phyloP scores from a whole-genome alignment of 352 stramenopile genomes.

The Phytophthora europaea region DNA sequence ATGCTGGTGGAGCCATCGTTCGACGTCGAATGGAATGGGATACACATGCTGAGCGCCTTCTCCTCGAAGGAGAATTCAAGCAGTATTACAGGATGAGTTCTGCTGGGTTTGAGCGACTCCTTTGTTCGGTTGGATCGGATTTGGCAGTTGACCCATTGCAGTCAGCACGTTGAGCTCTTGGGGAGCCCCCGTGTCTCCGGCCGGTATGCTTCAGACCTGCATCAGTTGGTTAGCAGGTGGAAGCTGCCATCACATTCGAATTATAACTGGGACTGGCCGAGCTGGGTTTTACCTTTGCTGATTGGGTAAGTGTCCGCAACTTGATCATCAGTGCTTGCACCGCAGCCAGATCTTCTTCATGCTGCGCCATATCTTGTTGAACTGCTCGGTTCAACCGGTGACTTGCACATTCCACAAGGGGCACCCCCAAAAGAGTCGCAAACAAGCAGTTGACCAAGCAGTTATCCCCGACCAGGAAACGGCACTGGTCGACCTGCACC shows the following conservation, averaged over 20 bases:
- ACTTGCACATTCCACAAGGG: neutral
- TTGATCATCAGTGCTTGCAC: constrained; percentile 8
- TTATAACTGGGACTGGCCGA: neutral
- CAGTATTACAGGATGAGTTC: neutral
- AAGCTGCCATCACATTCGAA: neutral
- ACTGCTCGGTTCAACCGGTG: constrained; percentile 11
- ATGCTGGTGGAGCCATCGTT: neutral
- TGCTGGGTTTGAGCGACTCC: neutral
- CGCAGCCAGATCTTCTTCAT: neutral
- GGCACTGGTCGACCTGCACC: constrained; percentile 3
- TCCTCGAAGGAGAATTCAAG: neutral
- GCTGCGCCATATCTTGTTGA: neutral
- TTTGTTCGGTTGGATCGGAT: neutral
- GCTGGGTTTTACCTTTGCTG: neutral
- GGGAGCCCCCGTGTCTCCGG: neutral
- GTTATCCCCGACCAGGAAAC: constrained; percentile 10
- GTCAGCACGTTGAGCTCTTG: neutral
- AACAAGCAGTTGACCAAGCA: neutral
- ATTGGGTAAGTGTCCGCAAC: constrained; percentile 7
- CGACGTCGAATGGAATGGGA: neutral
- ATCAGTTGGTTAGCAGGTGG: neutral
- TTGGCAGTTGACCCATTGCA: neutral
- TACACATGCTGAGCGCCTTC: neutral
- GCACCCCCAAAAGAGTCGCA: neutral
- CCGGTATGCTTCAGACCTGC: neutral